phyloP scores from a whole-genome alignment of 169 alveolate species.

The Plasmodium berghei region DNA sequence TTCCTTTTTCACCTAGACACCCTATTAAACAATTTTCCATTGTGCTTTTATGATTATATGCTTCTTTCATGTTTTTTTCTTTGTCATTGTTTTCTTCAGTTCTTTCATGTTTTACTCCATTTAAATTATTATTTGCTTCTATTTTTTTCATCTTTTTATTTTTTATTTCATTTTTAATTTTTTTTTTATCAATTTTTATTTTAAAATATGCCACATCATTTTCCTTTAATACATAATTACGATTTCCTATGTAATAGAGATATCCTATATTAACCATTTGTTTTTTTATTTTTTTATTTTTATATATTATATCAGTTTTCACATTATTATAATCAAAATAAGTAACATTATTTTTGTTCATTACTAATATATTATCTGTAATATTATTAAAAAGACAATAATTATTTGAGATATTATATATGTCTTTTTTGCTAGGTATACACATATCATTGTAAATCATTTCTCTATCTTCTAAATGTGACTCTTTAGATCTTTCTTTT shows the following conservation, averaged over 20 bases:
- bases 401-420: constrained; percentile 18
- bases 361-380: constrained; percentile 13
- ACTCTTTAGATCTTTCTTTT: neutral
- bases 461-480: neutral
- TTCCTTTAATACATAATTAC: constrained; percentile 54
- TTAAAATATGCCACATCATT: constrained; percentile 41
- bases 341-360: constrained; percentile 24
- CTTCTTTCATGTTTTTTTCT: neutral
- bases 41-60: neutral
- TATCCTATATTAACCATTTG: constrained; percentile 20
- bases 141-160: neutral
- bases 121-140: neutral
- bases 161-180: constrained; percentile 31
- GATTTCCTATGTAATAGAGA: constrained; percentile 40
- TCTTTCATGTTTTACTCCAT: neutral
- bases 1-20: constrained; percentile 4
- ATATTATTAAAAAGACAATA: constrained; percentile 4
- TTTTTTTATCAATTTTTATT: constrained; percentile 48
- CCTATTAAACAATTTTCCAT: neutral
- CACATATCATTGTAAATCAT: neutral
- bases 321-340: constrained; percentile 40
- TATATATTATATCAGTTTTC: constrained; percentile 28
- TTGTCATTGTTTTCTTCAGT: neutral
- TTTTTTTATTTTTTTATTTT: constrained; percentile 1
- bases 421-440: constrained; percentile 18